Evolutionary conservation across 2,329 filamentous ascomycete genomes (phyloP), one percentile per base, ranked within the genome.

Genomic region (Seiridium unicorne): DNA sequence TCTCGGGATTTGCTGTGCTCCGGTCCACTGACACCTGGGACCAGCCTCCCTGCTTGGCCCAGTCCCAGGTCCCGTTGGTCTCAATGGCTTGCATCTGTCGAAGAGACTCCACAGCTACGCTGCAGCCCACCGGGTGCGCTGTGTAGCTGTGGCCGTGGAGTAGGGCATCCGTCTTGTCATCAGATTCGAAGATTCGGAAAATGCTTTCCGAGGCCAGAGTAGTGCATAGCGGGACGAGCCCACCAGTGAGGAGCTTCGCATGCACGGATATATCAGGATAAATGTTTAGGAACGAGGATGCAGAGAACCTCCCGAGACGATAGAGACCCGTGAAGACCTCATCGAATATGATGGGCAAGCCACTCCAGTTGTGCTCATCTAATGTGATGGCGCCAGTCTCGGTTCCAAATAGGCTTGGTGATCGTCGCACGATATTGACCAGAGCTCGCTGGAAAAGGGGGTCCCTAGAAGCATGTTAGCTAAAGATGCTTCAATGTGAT

Each of bases 311-410:
- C 2, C 92, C 92, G 0, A 96, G 85, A 10, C 92, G 90, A 72
- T 93, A 93, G 4, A 96, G 79, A 1, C 92, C 92, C 0, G 91
- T 94, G 74, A 96, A 96, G 42, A 96, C 92, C 71, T 96, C 92
- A 70, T 96, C 92, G 64, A 92, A 92, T 65, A 96, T 81, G 44
- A 96, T 77, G 0, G 92, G 92, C 3, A 96, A 82, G 2, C 92
- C 91, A 1, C 81, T 80, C 92, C 92, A 96, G 36, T 77, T 64
- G 7, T 66, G 68, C 38, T 66, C 55, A 40, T 68, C 65, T 5
- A 56, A 36, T 1, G 53, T 34, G 13, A 63, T 38, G 10, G 65
- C 61, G 5, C 11, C 18, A 13, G 4, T 34, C 4, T 2, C 53
- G 13, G 68, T 60, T 44, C 76, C 73, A 65, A 91, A 89, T 4